These are phyloP conservation scores for Monosporascus sp. DNA, from an alignment of 2,329 filamentous ascomycete species.

Conservation along the genomic window DNA sequence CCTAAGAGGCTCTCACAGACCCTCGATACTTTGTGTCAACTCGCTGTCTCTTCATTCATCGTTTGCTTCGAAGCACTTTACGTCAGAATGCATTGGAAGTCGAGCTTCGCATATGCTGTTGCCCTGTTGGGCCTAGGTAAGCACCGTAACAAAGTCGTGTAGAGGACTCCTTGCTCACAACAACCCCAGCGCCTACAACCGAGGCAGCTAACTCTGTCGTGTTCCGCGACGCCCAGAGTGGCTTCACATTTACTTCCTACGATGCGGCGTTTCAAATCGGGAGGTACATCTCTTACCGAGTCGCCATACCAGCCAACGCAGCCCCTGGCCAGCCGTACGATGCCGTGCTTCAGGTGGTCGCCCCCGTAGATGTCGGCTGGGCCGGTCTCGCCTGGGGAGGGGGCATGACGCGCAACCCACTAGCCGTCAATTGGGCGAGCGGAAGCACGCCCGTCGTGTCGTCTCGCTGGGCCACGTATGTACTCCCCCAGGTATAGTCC, in stretches of 20 bases:
- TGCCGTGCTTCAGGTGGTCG: slow-evolving; percentile 36
- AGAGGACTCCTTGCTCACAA: background rate
- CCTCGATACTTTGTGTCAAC: background rate
- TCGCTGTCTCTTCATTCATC: background rate
- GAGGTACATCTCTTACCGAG: slow-evolving; percentile 23
- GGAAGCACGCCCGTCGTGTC: slow-evolving; percentile 34
- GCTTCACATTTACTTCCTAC: slow-evolving; percentile 25
- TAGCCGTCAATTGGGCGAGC: slow-evolving; percentile 40
- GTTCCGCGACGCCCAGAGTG: slow-evolving; percentile 21
- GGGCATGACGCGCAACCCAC: slow-evolving; percentile 41
- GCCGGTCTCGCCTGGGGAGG: slow-evolving; percentile 44
- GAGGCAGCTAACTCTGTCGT: slow-evolving; percentile 19
- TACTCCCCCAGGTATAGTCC: slow-evolving; percentile 1
- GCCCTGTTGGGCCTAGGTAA: slow-evolving; percentile 19
- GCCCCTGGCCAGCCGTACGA: slow-evolving; percentile 29
- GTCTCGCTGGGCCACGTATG: slow-evolving; percentile 39
- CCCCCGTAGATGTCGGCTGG: slow-evolving; percentile 40
- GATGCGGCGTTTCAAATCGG: slow-evolving; percentile 21
- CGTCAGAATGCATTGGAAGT: slow-evolving; percentile 21
- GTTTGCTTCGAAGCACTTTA: background rate
- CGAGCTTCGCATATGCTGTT: slow-evolving; percentile 13
- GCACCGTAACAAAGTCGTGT: slow-evolving; percentile 1
- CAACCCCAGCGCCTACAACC: background rate
- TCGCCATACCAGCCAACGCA: slow-evolving; percentile 29
- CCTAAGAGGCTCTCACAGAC: background rate